Evolutionary conservation across 441 rosid species (phyloP), one percentile per base, ranked within the genome.

Genomic region (Syzygium malaccense): DNA sequence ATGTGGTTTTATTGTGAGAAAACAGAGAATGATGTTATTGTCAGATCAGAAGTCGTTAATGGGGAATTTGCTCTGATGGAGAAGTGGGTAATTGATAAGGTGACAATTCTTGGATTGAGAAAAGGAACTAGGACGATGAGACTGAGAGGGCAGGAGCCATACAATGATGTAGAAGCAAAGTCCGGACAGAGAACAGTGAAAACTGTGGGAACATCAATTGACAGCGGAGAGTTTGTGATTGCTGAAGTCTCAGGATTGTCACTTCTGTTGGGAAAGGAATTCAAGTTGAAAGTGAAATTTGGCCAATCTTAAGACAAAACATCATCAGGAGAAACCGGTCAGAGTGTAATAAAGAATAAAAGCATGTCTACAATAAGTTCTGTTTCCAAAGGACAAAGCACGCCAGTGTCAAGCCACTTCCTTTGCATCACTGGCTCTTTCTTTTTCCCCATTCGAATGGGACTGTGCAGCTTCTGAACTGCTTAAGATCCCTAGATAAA

Each of bases 71-170:
- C 97, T 13, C 8, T 89, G 85, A 93, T 75, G 41, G 89, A 94
- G 89, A 92, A 92, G 83, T 96, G 95, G 98, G 88, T 85, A n/a
- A 91, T 96, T 5, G 90, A 89, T 28, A 96, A 92, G 91, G 95
- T 95, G 78, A 96, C 91, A 6, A 91, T 94, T 49, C 58, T 94
- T 5, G 99, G 98, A 64, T 85, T 95, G 87, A 89, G 92, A 87
- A 92, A 89, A 62, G 87, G 55, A n/a, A 28, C 56, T 30, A 19
- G 14, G 14, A 32, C 2, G 32, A 8, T 0, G 23, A 32, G 23
- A 23, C 64, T 32, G 8, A 48, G n/a, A 17, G 75, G 55, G 37
- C 51, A 49, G n/a, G 78, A 45, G 55, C 19, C 8, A 18, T 19
- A 19, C 14, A 86, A 91, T 78, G 45, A 94, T 15, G 87, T 56